These are phyloP conservation scores for Terana coerulea DNA, from an alignment of 768 basidiomycete genomes.

Conservation along the genomic window DNA sequence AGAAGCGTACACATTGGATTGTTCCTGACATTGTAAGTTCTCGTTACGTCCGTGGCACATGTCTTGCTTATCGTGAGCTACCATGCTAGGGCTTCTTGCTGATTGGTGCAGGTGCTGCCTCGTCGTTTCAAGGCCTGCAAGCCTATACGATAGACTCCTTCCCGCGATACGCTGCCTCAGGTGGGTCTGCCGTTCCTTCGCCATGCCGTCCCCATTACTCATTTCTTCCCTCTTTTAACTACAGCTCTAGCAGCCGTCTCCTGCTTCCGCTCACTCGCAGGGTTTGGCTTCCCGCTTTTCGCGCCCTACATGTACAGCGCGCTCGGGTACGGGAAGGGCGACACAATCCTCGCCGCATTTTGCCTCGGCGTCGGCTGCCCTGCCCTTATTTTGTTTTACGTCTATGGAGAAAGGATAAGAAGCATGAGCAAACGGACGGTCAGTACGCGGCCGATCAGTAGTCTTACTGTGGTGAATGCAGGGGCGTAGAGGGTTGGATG, in stretches of 20 bases:
- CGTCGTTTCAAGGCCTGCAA: conserved; percentile 58
- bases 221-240: conserved; percentile 9
- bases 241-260: conserved; percentile 63
- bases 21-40: conserved; percentile 56
- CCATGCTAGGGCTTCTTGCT: conserved; percentile 49
- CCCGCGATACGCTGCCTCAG: conserved; percentile 63
- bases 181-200: conserved; percentile 44
- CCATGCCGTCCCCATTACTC: conserved; percentile 42
- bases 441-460: not conserved
- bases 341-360: conserved; percentile 56
- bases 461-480: too few species aligned
- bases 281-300: conserved; percentile 74
- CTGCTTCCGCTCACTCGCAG: conserved; percentile 58
- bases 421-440: conserved; percentile 11
- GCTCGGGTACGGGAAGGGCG: conserved; percentile 66
- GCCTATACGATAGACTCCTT: conserved; percentile 68
- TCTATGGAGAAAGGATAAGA: conserved; percentile 46
- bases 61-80: not conserved
- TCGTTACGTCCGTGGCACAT: not conserved
- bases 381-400: conserved; percentile 34
- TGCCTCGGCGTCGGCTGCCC: conserved; percentile 59
- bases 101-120: conserved; percentile 53
- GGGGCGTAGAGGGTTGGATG: too few species aligned
- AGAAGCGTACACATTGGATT: conserved; percentile 61
- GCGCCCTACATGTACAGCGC: conserved; percentile 61